Base-by-base conservation (phyloP, 106 monocot genomes). In the Phalaenopsis equestris region DNA sequence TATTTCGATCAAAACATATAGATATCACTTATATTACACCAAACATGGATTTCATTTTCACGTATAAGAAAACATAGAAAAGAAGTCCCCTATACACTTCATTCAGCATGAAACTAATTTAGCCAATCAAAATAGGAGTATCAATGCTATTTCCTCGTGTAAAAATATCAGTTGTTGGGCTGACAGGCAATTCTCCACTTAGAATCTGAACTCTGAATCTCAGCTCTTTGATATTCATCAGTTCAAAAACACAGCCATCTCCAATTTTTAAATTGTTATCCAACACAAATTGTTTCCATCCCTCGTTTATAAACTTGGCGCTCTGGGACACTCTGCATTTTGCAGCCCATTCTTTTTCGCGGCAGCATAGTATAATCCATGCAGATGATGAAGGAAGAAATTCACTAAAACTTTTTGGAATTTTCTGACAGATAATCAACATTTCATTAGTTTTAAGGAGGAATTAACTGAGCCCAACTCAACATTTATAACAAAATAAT, bases 171-270 rank as follows among this genome's bases (percentile, higher is more conserved):
- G 61, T 4, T n/a, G 4, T n/a, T 61, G 19, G 5, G 1, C 2
- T 37, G 39, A 39, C 70, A 0, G 74, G 74, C 12, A 74, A 18
- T 74, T 74, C 43, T n/a, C 86, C 92, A 42, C 76, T 73, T 10
- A 90, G 86, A 19, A 93, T 83, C 58, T 78, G 82, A 43, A 93
- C 88, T 75, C 61, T 73, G 24, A 93, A 83, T 52, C 56, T 81
- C 58, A 86, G 17, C 39, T 84, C 72, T 38, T 83, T 61, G 5
- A 41, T 55, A 58, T 86, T 83, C 46, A 90, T 48, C 9, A 93
- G 86, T 78, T 93, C 90, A 70, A 93, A 83, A 18, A 90, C 68
- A 39, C 90, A 90, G 3, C 81, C 92, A 78, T 93, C 90, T 18
- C 88, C 92, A 17, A 85, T 67, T 77, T 77, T 86, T 47, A 90